Evolutionary conservation across 2,329 filamentous ascomycete genomes (phyloP).

Genomic region (Escovopsis weberi): DNA sequence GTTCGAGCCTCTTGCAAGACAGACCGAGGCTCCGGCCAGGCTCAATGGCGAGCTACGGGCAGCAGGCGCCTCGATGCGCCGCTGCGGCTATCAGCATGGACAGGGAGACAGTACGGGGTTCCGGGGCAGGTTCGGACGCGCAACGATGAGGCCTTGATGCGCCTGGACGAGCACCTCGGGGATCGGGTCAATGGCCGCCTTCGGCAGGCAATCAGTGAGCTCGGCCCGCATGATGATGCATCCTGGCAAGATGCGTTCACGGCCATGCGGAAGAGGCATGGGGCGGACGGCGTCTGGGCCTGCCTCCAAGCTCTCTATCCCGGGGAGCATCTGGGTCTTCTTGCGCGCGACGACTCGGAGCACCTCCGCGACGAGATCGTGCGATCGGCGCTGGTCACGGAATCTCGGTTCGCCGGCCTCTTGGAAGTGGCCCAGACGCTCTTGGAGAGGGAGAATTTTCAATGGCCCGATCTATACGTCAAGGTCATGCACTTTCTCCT

Average conservation of each 20-base stretch:
- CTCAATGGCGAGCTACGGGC: slow-evolving; percentile 4
- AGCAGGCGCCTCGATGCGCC: not conserved
- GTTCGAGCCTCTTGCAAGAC: slow-evolving; percentile 4
- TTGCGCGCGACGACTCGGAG: slow-evolving; percentile 12
- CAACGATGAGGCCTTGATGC: not conserved
- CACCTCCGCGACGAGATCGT: slow-evolving; percentile 17
- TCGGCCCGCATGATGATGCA: slow-evolving; percentile 6
- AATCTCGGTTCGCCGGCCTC: slow-evolving; percentile 13
- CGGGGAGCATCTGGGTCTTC: slow-evolving; percentile 7
- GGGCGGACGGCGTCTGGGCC: slow-evolving; percentile 14
- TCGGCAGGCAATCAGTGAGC: slow-evolving; percentile 1
- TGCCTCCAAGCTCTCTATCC: slow-evolving; percentile 12
- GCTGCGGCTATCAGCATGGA: slow-evolving; percentile 7
- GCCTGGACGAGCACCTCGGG: not conserved
- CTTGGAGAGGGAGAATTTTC: slow-evolving; percentile 19
- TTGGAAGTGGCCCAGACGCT: slow-evolving; percentile 20
- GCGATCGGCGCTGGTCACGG: slow-evolving; percentile 13
- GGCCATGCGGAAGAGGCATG: slow-evolving; percentile 9
- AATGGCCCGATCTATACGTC: slow-evolving; percentile 37
- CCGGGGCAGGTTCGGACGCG: slow-evolving; percentile 6
- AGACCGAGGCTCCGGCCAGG: slow-evolving; percentile 1
- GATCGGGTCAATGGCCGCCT: slow-evolving; percentile 1
- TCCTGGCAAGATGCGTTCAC: slow-evolving; percentile 10
- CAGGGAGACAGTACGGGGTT: slow-evolving; percentile 9
- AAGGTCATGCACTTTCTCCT: slow-evolving; percentile 31